These are phyloP conservation scores for Microbotryomycetes sp. DNA, from an alignment of 1,284 basidiomycete species.

Conservation along the genomic window DNA sequence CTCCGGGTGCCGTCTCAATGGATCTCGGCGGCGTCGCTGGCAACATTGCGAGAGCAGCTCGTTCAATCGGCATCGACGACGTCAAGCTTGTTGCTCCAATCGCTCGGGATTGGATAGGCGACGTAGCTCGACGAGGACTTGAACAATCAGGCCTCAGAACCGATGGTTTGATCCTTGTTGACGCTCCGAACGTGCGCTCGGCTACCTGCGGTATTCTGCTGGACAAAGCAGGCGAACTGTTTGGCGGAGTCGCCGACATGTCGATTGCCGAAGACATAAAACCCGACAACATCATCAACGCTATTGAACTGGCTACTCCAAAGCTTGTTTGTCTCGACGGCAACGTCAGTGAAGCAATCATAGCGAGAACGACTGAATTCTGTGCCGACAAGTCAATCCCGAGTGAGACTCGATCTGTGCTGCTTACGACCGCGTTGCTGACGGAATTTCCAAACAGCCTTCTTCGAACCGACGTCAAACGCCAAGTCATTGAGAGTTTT, in stretches of 20 bases:
- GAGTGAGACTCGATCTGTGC: slow-evolving; percentile 45
- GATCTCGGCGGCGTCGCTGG: slow-evolving; percentile 86
- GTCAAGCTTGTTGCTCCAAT: slow-evolving; percentile 47
- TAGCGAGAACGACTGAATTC: slow-evolving; percentile 51
- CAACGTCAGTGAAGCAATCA: slow-evolving; percentile 58
- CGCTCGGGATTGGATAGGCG: slow-evolving; percentile 47
- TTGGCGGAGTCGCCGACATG: slow-evolving; percentile 89
- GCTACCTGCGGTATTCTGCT: slow-evolving; percentile 82
- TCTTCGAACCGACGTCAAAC: slow-evolving; percentile 74
- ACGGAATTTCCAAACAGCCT: slow-evolving; percentile 35
- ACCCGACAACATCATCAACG: slow-evolving; percentile 49
- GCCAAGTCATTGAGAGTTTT: slow-evolving; percentile 67
- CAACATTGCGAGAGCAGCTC: slow-evolving; percentile 86
- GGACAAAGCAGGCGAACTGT: slow-evolving; percentile 62
- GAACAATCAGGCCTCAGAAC: slow-evolving; percentile 65
- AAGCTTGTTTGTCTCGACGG: slow-evolving; percentile 70
- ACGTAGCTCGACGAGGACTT: slow-evolving; percentile 63
- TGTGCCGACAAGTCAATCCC: slow-evolving; percentile 48
- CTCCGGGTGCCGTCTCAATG: slow-evolving; percentile 66
- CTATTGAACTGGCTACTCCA: slow-evolving; percentile 50
- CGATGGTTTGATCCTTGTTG: slow-evolving; percentile 60
- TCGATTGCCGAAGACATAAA: slow-evolving; percentile 56
- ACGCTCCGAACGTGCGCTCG: slow-evolving; percentile 47
- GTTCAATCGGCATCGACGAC: slow-evolving; percentile 48
- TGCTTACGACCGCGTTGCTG: slow-evolving; percentile 46